phyloP scores from a whole-genome alignment of 2,329 filamentous ascomycete genomes.

The Trichoderma simmonsii region DNA sequence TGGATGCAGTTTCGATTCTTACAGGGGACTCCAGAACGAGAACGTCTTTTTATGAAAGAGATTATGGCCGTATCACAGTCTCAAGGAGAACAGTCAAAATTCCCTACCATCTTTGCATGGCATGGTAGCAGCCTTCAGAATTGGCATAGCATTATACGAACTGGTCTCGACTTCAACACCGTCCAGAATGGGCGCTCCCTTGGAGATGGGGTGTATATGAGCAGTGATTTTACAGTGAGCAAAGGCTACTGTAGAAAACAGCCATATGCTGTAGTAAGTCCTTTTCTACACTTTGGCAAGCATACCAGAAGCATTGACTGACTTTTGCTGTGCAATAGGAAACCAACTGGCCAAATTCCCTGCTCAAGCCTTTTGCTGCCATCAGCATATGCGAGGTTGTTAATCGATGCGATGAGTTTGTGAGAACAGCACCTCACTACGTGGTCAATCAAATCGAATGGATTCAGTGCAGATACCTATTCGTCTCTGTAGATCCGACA shows the following conservation, averaged over 20 bases:
- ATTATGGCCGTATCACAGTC: slow-evolving; percentile 44
- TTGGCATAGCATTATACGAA: slow-evolving; percentile 87
- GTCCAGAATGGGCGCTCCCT: slow-evolving; percentile 63
- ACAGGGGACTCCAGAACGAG: slow-evolving; percentile 85
- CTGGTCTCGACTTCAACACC: slow-evolving; percentile 71
- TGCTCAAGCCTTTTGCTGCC: slow-evolving; percentile 55
- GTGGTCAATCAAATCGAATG: slow-evolving; percentile 76
- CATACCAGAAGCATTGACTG: background rate
- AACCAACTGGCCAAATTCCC: slow-evolving; percentile 63
- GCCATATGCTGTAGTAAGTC: background rate
- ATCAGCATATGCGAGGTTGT: slow-evolving; percentile 83
- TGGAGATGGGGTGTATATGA: slow-evolving; percentile 82
- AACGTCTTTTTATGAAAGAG: slow-evolving; percentile 67
- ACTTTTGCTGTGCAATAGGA: background rate
- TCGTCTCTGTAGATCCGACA: slow-evolving; percentile 43
- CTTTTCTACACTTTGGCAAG: background rate
- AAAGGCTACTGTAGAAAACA: background rate
- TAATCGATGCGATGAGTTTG: slow-evolving; percentile 65
- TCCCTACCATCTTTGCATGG: slow-evolving; percentile 79
- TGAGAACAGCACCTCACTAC: slow-evolving; percentile 54
- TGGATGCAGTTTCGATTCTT: slow-evolving; percentile 85
- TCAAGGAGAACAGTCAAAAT: slow-evolving; percentile 30
- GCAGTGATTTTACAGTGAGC: slow-evolving; percentile 38
- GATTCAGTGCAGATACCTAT: slow-evolving; percentile 87
- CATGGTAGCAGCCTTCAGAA: slow-evolving; percentile 75